phyloP scores from a whole-genome alignment of 2,329 filamentous ascomycete species.

The Eurotiales sp. region DNA sequence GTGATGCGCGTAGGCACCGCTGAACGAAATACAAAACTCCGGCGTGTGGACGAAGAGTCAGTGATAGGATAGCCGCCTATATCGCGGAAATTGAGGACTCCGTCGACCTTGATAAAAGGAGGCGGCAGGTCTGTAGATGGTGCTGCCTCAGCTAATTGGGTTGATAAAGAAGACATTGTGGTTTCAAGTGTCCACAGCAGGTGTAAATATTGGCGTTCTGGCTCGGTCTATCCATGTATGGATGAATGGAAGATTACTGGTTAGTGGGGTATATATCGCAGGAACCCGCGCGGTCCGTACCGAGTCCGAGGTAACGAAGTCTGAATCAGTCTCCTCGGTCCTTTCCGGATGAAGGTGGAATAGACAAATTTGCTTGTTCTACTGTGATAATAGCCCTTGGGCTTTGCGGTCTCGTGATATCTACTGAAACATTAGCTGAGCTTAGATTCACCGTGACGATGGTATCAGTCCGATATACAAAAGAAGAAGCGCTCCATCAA shows the following conservation, averaged over 20 bases:
- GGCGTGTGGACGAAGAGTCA: conserved; percentile 10
- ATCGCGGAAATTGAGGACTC: conserved; percentile 66
- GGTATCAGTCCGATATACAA: background rate
- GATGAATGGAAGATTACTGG: too few relatives aligned
- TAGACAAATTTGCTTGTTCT: too few relatives aligned
- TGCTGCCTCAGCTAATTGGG: background rate
- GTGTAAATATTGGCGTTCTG: too few relatives aligned
- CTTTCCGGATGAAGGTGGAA: too few relatives aligned
- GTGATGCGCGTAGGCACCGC: conserved; percentile 63
- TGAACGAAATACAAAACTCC: conserved; percentile 61
- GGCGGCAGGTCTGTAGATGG: background rate
- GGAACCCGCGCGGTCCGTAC: too few relatives aligned
- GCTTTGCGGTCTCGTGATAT: too few relatives aligned
- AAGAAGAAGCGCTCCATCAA: background rate
- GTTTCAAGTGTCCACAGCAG: background rate
- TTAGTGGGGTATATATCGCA: too few relatives aligned
- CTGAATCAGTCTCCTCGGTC: too few relatives aligned
- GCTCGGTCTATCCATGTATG: too few relatives aligned
- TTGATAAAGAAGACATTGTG: background rate
- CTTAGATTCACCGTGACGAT: too few relatives aligned
- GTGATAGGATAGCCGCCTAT: conserved; percentile 57
- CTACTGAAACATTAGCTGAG: too few relatives aligned
- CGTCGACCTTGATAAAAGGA: conserved; percentile 38
- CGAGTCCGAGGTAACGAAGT: background rate
- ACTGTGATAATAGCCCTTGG: too few relatives aligned